Conservation (phyloP, 73 alveolate species). For the Paramecium caudatum region DNA sequence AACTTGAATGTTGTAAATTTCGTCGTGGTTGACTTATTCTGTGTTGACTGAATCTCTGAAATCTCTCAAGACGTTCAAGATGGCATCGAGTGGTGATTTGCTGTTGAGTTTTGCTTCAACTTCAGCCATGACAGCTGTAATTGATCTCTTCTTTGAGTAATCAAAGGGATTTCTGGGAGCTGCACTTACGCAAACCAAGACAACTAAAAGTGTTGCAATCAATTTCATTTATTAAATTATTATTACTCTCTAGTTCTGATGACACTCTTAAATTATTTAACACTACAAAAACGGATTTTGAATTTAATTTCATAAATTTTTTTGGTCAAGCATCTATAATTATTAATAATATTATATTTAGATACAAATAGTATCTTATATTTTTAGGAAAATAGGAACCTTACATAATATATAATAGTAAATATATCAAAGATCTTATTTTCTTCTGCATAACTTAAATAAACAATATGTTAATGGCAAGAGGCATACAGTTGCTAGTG, state of each 20-base stretch:
- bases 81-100: constrained; percentile 62
- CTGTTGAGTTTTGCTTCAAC: constrained; percentile 51
- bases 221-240: constrained; percentile 43
- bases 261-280: no score
- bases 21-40: constrained; percentile 68
- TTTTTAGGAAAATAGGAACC: neutral
- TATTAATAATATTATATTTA: no score
- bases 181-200: constrained; percentile 30
- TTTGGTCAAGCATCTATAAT: no score
- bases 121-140: constrained; percentile 65
- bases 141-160: constrained; percentile 56
- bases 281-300: no score
- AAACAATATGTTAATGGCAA: constrained; percentile 14
- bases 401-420: neutral
- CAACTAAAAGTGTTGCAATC: constrained; percentile 47
- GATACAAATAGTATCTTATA: no score
- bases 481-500: neutral
- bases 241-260: no score
- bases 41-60: constrained; percentile 73
- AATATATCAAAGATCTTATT: constrained; percentile 9
- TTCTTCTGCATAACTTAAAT: neutral
- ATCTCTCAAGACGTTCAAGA: constrained; percentile 36
- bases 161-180: constrained; percentile 57
- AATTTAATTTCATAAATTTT: no score
- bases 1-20: constrained; percentile 27